phyloP scores from a whole-genome alignment of 148 eudicot species.

The Euryodendron excelsum region DNA sequence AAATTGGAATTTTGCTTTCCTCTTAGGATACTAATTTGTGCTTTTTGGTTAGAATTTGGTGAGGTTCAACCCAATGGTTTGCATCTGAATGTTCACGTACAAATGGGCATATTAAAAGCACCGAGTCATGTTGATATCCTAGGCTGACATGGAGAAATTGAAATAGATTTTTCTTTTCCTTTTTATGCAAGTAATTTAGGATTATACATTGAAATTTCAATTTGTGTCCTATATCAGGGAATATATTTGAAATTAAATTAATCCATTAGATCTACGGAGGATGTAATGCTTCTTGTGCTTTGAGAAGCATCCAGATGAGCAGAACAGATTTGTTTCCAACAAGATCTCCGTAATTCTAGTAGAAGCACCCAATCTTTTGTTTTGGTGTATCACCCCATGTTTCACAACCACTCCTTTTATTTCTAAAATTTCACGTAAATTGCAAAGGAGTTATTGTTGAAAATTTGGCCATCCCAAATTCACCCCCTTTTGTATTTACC shows the following conservation, averaged over 20 bases:
- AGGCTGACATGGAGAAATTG: not conserved
- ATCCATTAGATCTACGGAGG: too few relatives aligned
- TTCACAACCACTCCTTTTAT: not conserved
- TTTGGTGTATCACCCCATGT: not conserved
- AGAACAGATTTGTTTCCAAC: not conserved
- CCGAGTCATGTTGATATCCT: not conserved
- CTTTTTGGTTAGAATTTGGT: not conserved
- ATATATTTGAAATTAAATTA: not conserved
- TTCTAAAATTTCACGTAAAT: too few relatives aligned
- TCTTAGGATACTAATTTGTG: not conserved
- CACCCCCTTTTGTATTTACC: too few relatives aligned
- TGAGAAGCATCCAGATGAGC: not conserved
- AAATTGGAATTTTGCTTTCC: not conserved
- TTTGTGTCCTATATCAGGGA: not conserved
- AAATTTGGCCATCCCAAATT: too few relatives aligned
- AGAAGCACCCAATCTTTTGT: not conserved
- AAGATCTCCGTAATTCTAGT: not conserved
- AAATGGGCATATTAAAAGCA: not conserved
- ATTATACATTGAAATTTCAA: not conserved
- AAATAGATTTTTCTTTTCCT: not conserved
- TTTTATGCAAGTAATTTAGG: not conserved
- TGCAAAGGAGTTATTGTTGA: too few relatives aligned
- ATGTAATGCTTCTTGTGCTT: constrained; percentile 2
- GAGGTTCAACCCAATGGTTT: not conserved
- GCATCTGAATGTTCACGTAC: not conserved